Percentiles rank a stretch among this genome's conserved stretches.
Evolutionary conservation across 2,329 filamentous ascomycete species (phyloP).

Genomic region (Verticillium tricorpus): DNA sequence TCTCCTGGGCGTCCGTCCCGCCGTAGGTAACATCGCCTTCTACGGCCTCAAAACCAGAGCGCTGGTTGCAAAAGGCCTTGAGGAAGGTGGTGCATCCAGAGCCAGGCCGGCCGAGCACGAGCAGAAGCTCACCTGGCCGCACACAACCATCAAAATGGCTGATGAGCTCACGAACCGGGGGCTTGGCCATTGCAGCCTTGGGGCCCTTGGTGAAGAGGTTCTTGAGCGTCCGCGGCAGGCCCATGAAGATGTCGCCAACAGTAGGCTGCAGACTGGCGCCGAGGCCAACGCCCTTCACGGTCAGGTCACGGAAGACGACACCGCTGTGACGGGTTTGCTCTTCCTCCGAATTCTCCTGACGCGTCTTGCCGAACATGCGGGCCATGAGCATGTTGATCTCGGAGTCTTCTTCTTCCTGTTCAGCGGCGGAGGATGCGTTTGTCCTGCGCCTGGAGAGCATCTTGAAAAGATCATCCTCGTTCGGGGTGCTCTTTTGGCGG

Average conservation of each 20-base stretch:
- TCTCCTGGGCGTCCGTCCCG: constrained; percentile 35
- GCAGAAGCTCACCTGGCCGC: constrained; percentile 50
- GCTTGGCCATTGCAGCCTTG: constrained; percentile 29
- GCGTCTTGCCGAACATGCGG: constrained; percentile 63
- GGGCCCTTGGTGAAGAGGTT: constrained; percentile 19
- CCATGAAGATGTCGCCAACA: constrained; percentile 29
- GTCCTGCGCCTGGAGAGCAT: constrained; percentile 45
- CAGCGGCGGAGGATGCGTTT: constrained; percentile 28
- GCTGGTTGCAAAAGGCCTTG: constrained; percentile 65
- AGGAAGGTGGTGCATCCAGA: constrained; percentile 54
- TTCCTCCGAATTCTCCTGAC: constrained; percentile 62
- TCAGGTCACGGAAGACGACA: constrained; percentile 65
- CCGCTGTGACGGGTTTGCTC: constrained; percentile 66
- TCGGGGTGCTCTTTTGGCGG: constrained; percentile 22
- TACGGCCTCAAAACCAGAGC: constrained; percentile 58
- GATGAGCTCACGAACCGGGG: constrained; percentile 30
- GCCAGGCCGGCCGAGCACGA: constrained; percentile 53
- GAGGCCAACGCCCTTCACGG: constrained; percentile 64
- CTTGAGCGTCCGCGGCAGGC: constrained; percentile 19
- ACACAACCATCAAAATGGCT: constrained; percentile 53
- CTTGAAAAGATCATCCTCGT: constrained; percentile 48
- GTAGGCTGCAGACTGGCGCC: constrained; percentile 52
- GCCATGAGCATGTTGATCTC: constrained; percentile 62
- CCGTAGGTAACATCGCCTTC: constrained; percentile 63
- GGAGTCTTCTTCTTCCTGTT: constrained; percentile 30